phyloP scores from a whole-genome alignment of 768 basidiomycete species.

The Suillus hirtellus region DNA sequence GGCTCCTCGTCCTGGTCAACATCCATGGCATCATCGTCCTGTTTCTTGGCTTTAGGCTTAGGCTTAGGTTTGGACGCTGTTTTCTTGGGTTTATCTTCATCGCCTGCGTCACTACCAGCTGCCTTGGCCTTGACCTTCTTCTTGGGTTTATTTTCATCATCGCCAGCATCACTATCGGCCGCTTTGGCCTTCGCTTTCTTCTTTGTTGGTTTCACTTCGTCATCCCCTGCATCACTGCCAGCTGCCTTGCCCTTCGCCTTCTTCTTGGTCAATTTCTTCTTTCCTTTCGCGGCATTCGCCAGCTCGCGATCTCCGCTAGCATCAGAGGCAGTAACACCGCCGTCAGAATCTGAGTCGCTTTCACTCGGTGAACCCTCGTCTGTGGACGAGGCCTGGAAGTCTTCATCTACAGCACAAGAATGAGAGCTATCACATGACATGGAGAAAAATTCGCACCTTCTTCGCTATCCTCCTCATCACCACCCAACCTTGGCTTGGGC shows the following conservation, averaged over 20 bases:
- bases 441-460: slow-evolving; percentile 46
- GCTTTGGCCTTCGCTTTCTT: slow-evolving; percentile 49
- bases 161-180: slow-evolving; percentile 30
- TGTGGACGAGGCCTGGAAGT: slow-evolving; percentile 84
- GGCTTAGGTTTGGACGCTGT: slow-evolving; percentile 46
- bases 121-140: slow-evolving; percentile 46
- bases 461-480: slow-evolving; percentile 74
- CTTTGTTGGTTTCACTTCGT: slow-evolving; percentile 46
- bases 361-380: slow-evolving; percentile 89
- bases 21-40: slow-evolving; percentile 51
- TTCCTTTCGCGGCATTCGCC: slow-evolving; percentile 38
- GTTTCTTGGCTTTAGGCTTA: slow-evolving; percentile 44
- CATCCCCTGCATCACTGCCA: slow-evolving; percentile 39
- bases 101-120: slow-evolving; percentile 28
- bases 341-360: slow-evolving; percentile 59
- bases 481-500: slow-evolving; percentile 50
- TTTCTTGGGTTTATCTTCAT: slow-evolving; percentile 41
- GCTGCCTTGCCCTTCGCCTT: slow-evolving; percentile 49
- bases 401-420: slow-evolving; percentile 59
- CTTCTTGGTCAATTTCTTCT: slow-evolving; percentile 39
- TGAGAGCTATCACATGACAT: slow-evolving; percentile 11
- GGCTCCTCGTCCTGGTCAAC: slow-evolving; percentile 38
- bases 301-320: slow-evolving; percentile 78
- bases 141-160: slow-evolving; percentile 42
- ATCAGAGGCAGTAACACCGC: slow-evolving; percentile 80